Percentiles rank a stretch among this genome's conserved stretches.
Conservation (phyloP, 169 alveolate species). For the Theileria luwenshuni region DNA sequence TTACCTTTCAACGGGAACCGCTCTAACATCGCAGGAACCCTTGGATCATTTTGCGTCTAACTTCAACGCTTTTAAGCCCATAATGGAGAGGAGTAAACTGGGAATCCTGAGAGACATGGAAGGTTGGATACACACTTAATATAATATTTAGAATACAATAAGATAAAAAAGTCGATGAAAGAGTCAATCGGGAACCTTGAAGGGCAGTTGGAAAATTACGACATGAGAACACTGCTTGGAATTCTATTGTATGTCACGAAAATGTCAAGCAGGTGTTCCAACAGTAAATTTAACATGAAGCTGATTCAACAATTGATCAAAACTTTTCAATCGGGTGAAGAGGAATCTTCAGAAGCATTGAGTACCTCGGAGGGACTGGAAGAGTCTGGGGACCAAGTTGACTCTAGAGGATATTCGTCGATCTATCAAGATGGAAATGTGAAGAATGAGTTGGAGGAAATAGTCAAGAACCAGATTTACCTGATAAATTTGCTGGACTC, state of each 20-base stretch:
- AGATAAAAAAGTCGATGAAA: slow-evolving; percentile 23
- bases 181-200: slow-evolving; percentile 2
- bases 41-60: not conserved
- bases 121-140: not conserved
- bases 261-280: not conserved
- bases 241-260: not conserved
- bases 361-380: not conserved
- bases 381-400: too few species aligned
- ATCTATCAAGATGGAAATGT: too few species aligned
- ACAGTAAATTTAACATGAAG: not conserved
- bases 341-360: not conserved
- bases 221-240: not conserved
- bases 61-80: not conserved
- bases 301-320: not conserved
- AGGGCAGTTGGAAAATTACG: slow-evolving; percentile 26
- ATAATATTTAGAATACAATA: slow-evolving; percentile 11
- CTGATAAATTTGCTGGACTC: not conserved
- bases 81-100: not conserved
- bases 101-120: not conserved
- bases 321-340: not conserved
- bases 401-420: too few species aligned
- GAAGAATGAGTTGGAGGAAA: too few species aligned
- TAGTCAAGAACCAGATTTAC: not conserved
- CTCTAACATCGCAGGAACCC: not conserved
- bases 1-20: not conserved